Conservation (phyloP, 2,329 filamentous ascomycete species). For the Aplosporella prunicola region DNA sequence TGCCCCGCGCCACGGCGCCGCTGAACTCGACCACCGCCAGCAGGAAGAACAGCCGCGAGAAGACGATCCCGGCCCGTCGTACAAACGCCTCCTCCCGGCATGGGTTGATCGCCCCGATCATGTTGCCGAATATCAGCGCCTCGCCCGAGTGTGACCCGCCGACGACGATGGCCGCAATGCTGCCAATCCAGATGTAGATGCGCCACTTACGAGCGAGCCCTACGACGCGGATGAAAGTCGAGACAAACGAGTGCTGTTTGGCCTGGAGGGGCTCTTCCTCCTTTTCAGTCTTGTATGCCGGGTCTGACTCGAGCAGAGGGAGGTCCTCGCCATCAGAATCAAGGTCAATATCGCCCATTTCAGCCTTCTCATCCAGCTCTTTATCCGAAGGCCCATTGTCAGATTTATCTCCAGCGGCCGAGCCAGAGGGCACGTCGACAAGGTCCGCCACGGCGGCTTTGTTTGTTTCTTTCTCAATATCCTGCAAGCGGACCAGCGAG, state of each 20-base stretch:
- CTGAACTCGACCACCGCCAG: constrained; percentile 3
- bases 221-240: background rate
- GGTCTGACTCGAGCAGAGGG: constrained; percentile 2
- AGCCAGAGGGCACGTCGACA: background rate
- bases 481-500: constrained; percentile 13
- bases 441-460: background rate
- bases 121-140: constrained; percentile 6
- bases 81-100: constrained; percentile 1
- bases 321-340: constrained; percentile 1
- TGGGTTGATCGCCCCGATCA: constrained; percentile 1
- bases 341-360: background rate
- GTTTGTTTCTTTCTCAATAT: constrained; percentile 4
- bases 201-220: constrained; percentile 1
- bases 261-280: no score
- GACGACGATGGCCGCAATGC: constrained; percentile 1
- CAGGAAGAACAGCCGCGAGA: constrained; percentile 2
- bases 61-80: constrained; percentile 1
- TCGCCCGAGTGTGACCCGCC: constrained; percentile 1
- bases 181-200: background rate
- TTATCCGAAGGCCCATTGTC: no score
- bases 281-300: background rate
- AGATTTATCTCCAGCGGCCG: background rate
- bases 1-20: background rate
- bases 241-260: constrained; percentile 1
- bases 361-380: background rate